These are phyloP conservation scores for Dactylellina haptotyla DNA, from an alignment of 2,329 filamentous ascomycete species.

Conservation along the genomic window DNA sequence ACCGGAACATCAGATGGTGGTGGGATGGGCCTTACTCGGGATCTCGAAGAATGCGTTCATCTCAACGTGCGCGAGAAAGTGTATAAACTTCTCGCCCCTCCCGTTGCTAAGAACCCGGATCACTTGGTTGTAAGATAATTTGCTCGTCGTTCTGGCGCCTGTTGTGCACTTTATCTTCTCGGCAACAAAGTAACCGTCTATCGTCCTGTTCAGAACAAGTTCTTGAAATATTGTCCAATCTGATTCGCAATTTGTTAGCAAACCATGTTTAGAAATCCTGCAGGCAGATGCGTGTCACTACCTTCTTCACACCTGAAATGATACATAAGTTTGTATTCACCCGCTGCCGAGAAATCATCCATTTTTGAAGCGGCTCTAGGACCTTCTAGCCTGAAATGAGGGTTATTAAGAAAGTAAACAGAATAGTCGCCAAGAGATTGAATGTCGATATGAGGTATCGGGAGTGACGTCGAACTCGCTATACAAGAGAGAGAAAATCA, in stretches of 20 bases:
- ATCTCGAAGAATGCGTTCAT: conserved; percentile 27
- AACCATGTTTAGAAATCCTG: not conserved
- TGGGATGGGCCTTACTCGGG: conserved; percentile 1
- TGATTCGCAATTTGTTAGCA: not conserved
- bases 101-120: conserved; percentile 11
- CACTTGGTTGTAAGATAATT: conserved; percentile 14
- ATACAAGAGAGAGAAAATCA: not conserved
- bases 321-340: conserved; percentile 17
- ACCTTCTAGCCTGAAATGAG: conserved; percentile 11
- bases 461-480: conserved; percentile 14
- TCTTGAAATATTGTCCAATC: conserved; percentile 22
- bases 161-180: conserved; percentile 23
- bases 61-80: conserved; percentile 13
- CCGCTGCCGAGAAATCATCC: not conserved
- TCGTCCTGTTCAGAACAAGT: conserved; percentile 5
- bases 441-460: conserved; percentile 14
- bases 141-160: not conserved
- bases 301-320: conserved; percentile 12
- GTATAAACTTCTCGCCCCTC: conserved; percentile 12
- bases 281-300: not conserved
- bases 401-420: conserved; percentile 21
- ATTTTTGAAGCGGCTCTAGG: not conserved
- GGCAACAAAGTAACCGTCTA: not conserved
- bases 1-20: not conserved
- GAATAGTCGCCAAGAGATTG: conserved; percentile 8